Evolutionary conservation across 257 asterid species (phyloP).

Genomic region (Petunia axillaris): DNA sequence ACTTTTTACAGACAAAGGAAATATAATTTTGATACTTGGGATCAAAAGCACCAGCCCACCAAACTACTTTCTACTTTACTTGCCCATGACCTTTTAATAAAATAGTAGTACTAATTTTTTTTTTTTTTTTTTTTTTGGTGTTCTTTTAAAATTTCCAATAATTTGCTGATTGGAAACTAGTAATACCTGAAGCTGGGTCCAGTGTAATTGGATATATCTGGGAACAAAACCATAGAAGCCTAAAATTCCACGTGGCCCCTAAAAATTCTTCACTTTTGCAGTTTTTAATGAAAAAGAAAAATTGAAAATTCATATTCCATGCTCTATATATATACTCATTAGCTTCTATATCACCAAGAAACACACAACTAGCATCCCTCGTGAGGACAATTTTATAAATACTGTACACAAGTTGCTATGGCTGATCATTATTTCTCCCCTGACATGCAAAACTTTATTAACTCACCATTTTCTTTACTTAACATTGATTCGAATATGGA

Average conservation of each 20-base stretch:
- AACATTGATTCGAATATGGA: slow-evolving; percentile 53
- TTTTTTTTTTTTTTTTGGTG: too few species aligned
- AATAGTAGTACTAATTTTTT: neutral
- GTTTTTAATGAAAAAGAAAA: neutral
- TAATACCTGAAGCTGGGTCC: slow-evolving; percentile 22
- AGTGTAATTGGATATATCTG: slow-evolving; percentile 47
- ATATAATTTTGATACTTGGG: neutral
- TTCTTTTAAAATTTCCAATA: too few species aligned
- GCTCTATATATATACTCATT: slow-evolving; percentile 25
- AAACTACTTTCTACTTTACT: slow-evolving; percentile 7
- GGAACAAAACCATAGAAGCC: slow-evolving; percentile 40
- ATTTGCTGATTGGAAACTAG: neutral
- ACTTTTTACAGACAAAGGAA: neutral
- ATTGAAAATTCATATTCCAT: neutral
- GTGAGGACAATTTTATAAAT: neutral
- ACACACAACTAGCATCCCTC: neutral
- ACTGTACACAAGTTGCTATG: slow-evolving; percentile 34
- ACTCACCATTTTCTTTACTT: slow-evolving; percentile 40
- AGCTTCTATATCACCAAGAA: neutral
- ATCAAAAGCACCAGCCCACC: slow-evolving; percentile 17
- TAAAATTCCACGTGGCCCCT: slow-evolving; percentile 49
- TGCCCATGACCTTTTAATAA: slow-evolving; percentile 17
- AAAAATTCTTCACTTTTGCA: slow-evolving; percentile 28
- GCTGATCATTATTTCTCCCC: slow-evolving; percentile 41
- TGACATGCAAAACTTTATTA: slow-evolving; percentile 38